Base-by-base conservation (phyloP, 2,329 filamentous ascomycete genomes). In the Sporothrix protearum region DNA sequence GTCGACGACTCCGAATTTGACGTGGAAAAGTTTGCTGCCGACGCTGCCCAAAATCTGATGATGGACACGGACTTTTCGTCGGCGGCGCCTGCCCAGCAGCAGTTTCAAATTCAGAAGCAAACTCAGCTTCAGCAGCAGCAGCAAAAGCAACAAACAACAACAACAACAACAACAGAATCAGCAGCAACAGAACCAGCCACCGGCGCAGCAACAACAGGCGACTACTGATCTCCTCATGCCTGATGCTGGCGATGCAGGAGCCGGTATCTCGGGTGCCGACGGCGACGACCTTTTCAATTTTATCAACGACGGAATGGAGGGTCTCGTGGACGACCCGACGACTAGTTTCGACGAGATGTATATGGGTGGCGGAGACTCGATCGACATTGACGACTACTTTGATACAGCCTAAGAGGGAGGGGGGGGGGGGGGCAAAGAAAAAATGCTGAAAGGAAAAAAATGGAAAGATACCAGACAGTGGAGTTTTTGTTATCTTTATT, bases 331-430 rank as follows among this genome's bases (percentile, higher is more conserved):
- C 16, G 79, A 79, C 57, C 78, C 80, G 69, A 81, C 79, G 51
- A 83, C 83, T 19, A 77, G 45, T 36, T 87, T 87, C 73, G 83
- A 87, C 72, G 83, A 86, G 72, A 78, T 87, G 72, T 87, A 83
- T 73, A 82, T 83, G 75, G 82, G 80, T 8, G 82, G 84, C 64
- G 85, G 84, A 71, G 84, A 87, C 72, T 73, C 72, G 30, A 70
- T 73, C 12, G 74, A 75, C 22, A 68, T 75, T n/a, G 74, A 75
- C 42, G 69, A 47, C 33, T 75, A 70, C 47, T 75, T 75, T 69
- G 74, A 75, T 39, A 69, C 68, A 16, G 57, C 42, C 25, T 39
- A 70, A n/a, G n/a, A n/a, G n/a, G n/a, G n/a, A n/a, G n/a, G n/a
- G n/a, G n/a, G n/a, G n/a, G n/a, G n/a, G n/a, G n/a, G n/a, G n/a